These are phyloP conservation scores for Tuber calosporum DNA, from an alignment of 495 filamentous ascomycete genomes.

Conservation along the genomic window DNA sequence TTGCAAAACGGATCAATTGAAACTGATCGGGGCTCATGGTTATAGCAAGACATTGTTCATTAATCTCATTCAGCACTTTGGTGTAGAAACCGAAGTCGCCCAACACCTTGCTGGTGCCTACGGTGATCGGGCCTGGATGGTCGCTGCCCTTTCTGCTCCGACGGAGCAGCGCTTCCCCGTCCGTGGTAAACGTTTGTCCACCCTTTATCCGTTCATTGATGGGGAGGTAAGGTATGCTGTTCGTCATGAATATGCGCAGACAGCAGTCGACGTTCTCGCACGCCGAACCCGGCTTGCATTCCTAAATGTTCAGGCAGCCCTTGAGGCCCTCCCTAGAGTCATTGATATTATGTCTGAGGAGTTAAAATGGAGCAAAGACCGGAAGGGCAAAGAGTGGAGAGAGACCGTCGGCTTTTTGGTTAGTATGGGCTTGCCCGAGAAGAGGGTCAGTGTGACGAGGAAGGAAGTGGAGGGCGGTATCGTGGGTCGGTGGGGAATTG, in stretches of 20 bases:
- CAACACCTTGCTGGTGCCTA: constrained; percentile 84
- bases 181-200: constrained; percentile 70
- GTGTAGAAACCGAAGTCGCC: constrained; percentile 89
- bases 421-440: constrained; percentile 65
- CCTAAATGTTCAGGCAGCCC: constrained; percentile 87
- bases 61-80: constrained; percentile 95
- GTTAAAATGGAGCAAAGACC: constrained; percentile 66
- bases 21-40: constrained; percentile 86
- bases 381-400: constrained; percentile 79
- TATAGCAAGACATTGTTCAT: constrained; percentile 95
- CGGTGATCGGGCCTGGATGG: constrained; percentile 92
- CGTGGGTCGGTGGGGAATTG: constrained; percentile 33
- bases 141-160: constrained; percentile 73
- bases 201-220: constrained; percentile 91
- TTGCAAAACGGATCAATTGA: constrained; percentile 87
- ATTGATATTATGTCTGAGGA: constrained; percentile 93
- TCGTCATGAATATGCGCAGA: constrained; percentile 88
- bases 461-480: constrained; percentile 50
- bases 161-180: constrained; percentile 82
- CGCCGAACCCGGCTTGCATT: constrained; percentile 84
- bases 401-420: constrained; percentile 60
- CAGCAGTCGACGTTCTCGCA: constrained; percentile 83
- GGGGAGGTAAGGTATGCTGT: constrained; percentile 90
- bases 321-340: constrained; percentile 78
- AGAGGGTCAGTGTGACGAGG: constrained; percentile 54